These are phyloP conservation scores for Cenococcum geophilum DNA, from an alignment of 495 filamentous ascomycete genomes.

Conservation along the genomic window DNA sequence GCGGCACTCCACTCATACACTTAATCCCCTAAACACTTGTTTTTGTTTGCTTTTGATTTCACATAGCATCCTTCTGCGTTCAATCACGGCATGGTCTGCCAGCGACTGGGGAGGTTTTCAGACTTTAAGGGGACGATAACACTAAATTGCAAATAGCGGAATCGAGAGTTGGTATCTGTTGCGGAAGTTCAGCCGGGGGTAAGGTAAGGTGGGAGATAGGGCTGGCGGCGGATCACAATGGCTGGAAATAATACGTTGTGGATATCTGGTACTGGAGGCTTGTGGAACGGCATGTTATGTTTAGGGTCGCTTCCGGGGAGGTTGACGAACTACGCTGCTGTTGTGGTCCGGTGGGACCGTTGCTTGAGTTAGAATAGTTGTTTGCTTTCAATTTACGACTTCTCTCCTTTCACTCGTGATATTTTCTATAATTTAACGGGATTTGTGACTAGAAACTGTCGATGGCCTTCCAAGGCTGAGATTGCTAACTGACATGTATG, in stretches of 20 bases:
- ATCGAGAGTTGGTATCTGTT: not conserved
- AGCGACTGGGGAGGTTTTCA: constrained; percentile 32
- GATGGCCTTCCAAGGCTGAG: no score
- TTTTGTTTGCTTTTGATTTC: constrained; percentile 8
- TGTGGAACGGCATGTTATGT: constrained; percentile 10
- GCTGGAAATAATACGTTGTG: constrained; percentile 13
- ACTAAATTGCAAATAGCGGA: constrained; percentile 26
- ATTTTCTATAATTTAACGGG: no score
- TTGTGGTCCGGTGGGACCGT: constrained; percentile 5
- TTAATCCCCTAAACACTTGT: constrained; percentile 22
- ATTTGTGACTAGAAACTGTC: no score
- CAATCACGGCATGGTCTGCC: constrained; percentile 30
- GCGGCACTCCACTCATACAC: constrained; percentile 17
- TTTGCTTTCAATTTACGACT: constrained; percentile 20
- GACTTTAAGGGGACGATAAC: constrained; percentile 28
- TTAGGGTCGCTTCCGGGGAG: constrained; percentile 30
- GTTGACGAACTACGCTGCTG: constrained; percentile 20
- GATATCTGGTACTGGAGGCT: constrained; percentile 4
- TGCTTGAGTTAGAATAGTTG: constrained; percentile 8
- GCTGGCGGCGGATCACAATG: constrained; percentile 10
- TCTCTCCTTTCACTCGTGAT: constrained; percentile 13
- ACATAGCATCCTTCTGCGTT: constrained; percentile 8
- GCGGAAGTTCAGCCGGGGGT: not conserved
- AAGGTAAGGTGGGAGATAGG: not conserved
- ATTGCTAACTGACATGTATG: no score